A percentile compares a stretch with the other conserved stretches of the same genome.
Evolutionary conservation across 2,329 filamentous ascomycete species (phyloP).

Genomic region (Botrytis deweyae): DNA sequence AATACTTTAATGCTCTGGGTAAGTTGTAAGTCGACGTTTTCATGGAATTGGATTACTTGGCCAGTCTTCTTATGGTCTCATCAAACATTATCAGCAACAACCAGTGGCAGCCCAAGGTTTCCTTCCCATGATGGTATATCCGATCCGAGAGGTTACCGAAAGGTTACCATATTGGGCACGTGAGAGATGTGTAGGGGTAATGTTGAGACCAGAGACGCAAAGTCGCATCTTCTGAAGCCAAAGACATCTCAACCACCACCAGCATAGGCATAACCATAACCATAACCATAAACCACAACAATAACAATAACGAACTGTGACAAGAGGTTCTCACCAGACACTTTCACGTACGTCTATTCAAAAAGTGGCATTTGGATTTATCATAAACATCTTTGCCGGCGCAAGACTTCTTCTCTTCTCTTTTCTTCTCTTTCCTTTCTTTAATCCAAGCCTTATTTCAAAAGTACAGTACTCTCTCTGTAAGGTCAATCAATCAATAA

Average conservation of each 20-base stretch:
- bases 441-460: background rate
- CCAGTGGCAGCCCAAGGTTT: background rate
- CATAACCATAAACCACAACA: background rate
- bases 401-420: background rate
- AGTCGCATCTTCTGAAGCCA: background rate
- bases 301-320: background rate
- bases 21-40: background rate
- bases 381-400: background rate
- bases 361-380: background rate
- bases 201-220: slow-evolving; percentile 5
- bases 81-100: background rate
- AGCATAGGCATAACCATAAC: background rate
- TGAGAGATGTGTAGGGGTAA: fast-evolving
- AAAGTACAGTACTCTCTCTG: background rate
- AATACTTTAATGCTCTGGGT: slow-evolving; percentile 3
- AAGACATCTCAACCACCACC: background rate
- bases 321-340: background rate
- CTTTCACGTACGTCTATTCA: background rate
- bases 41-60: background rate
- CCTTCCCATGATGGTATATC: background rate
- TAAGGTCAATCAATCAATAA: background rate
- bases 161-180: background rate
- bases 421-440: background rate
- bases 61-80: background rate
- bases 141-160: background rate